Base-by-base conservation (phyloP, 345 rosid genomes). In the Orychophragmus violaceus region DNA sequence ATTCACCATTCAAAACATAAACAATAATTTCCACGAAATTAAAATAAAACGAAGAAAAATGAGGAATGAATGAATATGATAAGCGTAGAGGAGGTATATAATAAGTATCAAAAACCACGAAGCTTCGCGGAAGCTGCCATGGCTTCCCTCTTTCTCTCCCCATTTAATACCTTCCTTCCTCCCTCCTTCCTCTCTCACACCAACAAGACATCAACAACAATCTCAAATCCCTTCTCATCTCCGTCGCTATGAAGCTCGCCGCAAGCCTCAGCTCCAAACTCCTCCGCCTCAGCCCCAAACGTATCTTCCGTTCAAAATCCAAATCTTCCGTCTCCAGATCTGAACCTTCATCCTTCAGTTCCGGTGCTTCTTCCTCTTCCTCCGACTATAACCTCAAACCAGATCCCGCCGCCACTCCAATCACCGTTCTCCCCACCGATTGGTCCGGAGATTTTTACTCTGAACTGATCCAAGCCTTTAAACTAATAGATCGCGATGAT, bases 91-190 rank as follows among this genome's bases (percentile, higher is more conserved):
- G n/a, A 16, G 1, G 3, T 16, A 52, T 66, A n/a, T 33, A 35
- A 39, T 50, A 42, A 60, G 57, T 59, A 74, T 66, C 27, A 74
- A 56, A 42, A 51, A 27, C 62, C 30, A 71, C 23, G 98, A 93
- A 93, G 78, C 76, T 94, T 90, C 99, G 72, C 13, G 80, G 99
- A 90, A 94, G 85, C 66, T 90, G 84, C 91, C 35, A 77, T 83
- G 89, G 82, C 74, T 29, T 35, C 37, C 1, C 19, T 58, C 54
- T 19, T 58, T 0, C 74, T 63, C 61, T 21, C 69, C 48, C 85
- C 88, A 66, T 91, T 85, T 82, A 89, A 89, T 45, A 72, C 19
- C 78, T 22, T 72, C 39, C 59, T 65, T 74, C 84, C 59, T 33
- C 46, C 18, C 14, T 64, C 59, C 18, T 70, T 76, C 75, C 48